Percentiles rank a stretch among this genome's conserved stretches.
phyloP scores from a whole-genome alignment of 2,329 filamentous ascomycete genomes.

The Ceratocystis colombiana region DNA sequence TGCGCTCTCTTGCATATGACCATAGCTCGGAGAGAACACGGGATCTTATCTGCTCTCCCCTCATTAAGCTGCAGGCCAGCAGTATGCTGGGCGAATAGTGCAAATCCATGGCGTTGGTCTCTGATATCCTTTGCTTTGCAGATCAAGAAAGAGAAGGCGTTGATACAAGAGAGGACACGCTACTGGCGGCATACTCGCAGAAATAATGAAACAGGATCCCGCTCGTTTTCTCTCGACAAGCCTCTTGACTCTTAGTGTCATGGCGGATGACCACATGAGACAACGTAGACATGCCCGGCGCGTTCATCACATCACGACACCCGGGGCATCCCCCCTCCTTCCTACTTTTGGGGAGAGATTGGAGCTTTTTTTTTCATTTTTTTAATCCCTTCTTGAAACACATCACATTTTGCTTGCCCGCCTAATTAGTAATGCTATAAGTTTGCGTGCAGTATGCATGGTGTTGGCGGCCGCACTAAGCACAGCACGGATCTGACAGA shows the following conservation, averaged over 20 bases:
- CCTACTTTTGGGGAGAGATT: neutral
- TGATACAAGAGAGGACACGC: no score
- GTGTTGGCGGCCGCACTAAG: neutral
- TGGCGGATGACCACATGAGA: neutral
- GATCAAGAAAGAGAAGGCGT: no score
- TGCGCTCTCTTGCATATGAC: neutral
- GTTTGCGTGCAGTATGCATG: neutral
- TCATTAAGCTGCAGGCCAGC: neutral
- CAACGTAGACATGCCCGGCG: no score
- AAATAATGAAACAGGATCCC: no score
- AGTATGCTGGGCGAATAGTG: neutral
- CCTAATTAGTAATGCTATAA: neutral
- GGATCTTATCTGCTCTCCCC: neutral
- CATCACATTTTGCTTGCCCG: neutral
- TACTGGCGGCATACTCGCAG: no score
- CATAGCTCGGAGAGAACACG: constrained; percentile 4
- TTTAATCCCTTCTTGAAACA: neutral
- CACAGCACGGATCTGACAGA: constrained; percentile 1
- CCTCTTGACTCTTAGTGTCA: neutral
- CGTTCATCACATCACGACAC: no score
- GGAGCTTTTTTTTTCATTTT: neutral
- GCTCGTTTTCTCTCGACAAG: no score
- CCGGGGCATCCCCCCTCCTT: neutral
- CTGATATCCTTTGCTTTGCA: no score
- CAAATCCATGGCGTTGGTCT: no score